Conservation (phyloP, 2,329 filamentous ascomycete species). For the Nigrospora oryzae region DNA sequence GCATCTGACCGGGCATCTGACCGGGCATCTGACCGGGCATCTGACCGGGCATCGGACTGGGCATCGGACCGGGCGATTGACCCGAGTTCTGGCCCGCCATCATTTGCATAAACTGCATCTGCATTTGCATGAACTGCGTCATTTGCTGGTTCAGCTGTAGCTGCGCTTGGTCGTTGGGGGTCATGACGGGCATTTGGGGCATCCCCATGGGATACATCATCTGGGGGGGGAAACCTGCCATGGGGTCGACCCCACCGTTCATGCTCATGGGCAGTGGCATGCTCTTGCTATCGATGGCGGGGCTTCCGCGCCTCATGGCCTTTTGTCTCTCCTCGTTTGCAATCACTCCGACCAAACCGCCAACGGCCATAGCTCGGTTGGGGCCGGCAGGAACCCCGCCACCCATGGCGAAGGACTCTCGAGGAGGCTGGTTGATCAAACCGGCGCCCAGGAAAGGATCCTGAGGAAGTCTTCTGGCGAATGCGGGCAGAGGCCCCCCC, state of each 20-base stretch:
- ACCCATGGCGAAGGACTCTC: constrained; percentile 67
- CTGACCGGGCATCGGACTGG: constrained; percentile 7
- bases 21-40: constrained; percentile 11
- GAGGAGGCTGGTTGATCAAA: constrained; percentile 60
- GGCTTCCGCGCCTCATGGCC: constrained; percentile 71
- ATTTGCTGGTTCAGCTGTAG: constrained; percentile 77
- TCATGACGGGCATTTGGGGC: constrained; percentile 31
- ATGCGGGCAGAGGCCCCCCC: constrained; percentile 59
- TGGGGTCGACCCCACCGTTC: constrained; percentile 35
- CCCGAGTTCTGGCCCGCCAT: constrained; percentile 41
- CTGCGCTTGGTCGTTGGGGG: constrained; percentile 62
- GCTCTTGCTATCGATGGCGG: constrained; percentile 49
- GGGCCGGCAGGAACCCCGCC: constrained; percentile 40
- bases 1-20: constrained; percentile 13
- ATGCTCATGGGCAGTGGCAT: constrained; percentile 23
- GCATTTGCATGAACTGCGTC: constrained; percentile 85
- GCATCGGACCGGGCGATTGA: constrained; percentile 8
- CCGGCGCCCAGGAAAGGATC: constrained; percentile 80
- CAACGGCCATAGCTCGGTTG: constrained; percentile 47
- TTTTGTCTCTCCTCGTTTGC: constrained; percentile 73
- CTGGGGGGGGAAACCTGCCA: constrained; percentile 38
- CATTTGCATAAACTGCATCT: constrained; percentile 92
- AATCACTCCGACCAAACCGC: constrained; percentile 81
- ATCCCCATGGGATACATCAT: constrained; percentile 37
- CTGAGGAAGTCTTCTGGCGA: constrained; percentile 72